Evolutionary conservation across 345 rosid species (phyloP).

Genomic region (Heritiera littoralis): DNA sequence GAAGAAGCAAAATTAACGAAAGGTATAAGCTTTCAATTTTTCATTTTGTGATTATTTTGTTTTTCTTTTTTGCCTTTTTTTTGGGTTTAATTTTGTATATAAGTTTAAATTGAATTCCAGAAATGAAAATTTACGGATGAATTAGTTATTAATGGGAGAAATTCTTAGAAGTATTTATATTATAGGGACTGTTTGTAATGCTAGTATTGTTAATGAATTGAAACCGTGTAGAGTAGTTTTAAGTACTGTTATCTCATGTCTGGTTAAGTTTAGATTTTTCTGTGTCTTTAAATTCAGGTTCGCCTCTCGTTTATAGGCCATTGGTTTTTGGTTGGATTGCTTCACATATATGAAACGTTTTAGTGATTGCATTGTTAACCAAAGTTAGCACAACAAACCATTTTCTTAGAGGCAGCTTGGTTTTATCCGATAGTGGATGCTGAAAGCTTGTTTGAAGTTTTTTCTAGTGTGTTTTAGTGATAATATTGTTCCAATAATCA

Average conservation of each 20-base stretch:
- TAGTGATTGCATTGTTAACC: not conserved
- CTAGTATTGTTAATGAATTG: not conserved
- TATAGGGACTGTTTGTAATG: not conserved
- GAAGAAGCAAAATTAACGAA: constrained; percentile 86
- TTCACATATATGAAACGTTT: not conserved
- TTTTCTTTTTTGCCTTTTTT: not conserved
- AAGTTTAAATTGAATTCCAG: not conserved
- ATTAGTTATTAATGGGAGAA: not conserved
- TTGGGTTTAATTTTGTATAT: no score
- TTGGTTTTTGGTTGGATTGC: no score
- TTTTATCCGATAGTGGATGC: constrained; percentile 1
- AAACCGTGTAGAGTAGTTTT: not conserved
- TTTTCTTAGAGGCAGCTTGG: not conserved
- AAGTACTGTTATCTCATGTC: not conserved
- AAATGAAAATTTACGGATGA: not conserved
- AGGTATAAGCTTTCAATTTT: constrained; percentile 35
- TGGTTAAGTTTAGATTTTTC: not conserved
- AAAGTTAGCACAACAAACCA: not conserved
- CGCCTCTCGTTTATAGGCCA: no score
- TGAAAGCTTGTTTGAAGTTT: not conserved
- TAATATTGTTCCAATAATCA: not conserved
- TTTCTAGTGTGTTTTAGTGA: not conserved
- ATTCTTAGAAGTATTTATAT: not conserved
- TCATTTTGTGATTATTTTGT: not conserved
- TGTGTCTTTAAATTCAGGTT: no score